Evolutionary conservation across 2,329 filamentous ascomycete genomes (phyloP).

Genomic region (Ophiostoma triangulosporum): DNA sequence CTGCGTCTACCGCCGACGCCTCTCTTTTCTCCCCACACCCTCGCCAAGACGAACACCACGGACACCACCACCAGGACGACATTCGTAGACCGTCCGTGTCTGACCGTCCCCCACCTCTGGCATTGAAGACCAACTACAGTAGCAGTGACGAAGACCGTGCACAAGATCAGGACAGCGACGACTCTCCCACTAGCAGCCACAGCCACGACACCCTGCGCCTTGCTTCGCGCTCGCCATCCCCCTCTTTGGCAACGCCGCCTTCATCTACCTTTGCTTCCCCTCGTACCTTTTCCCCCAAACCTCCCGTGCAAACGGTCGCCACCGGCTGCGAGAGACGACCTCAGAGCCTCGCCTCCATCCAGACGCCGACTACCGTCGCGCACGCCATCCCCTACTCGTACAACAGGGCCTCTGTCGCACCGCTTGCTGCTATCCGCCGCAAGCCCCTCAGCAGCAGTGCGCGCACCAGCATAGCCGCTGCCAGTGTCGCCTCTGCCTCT

Average conservation of each 20-base stretch:
- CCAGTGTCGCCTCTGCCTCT: slow-evolving; percentile 15
- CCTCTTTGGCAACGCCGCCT: slow-evolving; percentile 7
- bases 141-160: neutral
- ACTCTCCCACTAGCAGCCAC: neutral
- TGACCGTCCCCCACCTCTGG: slow-evolving; percentile 7
- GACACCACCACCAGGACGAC: neutral
- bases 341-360: slow-evolving; percentile 7
- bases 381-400: neutral
- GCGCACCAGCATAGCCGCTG: neutral
- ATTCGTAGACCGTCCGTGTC: neutral
- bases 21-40: neutral
- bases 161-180: neutral
- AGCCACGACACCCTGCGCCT: neutral
- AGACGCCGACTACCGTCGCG: neutral
- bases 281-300: neutral
- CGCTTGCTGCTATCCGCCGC: neutral
- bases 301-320: neutral
- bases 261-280: neutral
- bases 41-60: neutral
- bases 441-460: slow-evolving; percentile 4
- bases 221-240: slow-evolving; percentile 3
- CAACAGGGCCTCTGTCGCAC: neutral
- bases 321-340: slow-evolving; percentile 1
- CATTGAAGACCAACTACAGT: neutral
- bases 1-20: neutral